A percentile compares a stretch with the other conserved stretches of the same genome.
Conservation (phyloP, 2,329 filamentous ascomycete genomes). For the Alternaria triticina region DNA sequence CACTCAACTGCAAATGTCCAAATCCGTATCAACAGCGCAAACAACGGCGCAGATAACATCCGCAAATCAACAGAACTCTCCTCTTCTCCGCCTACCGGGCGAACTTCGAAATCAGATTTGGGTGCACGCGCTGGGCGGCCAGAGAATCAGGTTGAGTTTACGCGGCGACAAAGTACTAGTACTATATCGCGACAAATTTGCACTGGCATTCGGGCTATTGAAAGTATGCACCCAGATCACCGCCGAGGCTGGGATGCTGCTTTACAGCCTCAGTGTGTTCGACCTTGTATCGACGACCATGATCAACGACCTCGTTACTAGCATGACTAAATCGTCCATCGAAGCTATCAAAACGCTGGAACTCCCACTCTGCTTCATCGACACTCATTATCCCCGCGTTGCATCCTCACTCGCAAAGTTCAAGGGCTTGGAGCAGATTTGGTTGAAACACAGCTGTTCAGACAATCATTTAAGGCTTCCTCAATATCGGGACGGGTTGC, state of each 20-base stretch:
- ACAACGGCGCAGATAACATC: background rate
- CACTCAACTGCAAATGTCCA: background rate
- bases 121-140: background rate
- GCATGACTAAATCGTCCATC: background rate
- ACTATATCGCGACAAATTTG: background rate
- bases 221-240: background rate
- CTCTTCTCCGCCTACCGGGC: background rate
- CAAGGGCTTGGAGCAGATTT: background rate
- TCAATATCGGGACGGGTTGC: background rate
- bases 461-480: background rate
- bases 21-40: background rate
- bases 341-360: background rate
- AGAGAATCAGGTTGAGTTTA: background rate
- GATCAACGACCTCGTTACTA: background rate
- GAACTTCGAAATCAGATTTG: background rate
- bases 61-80: background rate
- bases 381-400: background rate
- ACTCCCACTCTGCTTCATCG: background rate
- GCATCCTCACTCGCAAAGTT: background rate
- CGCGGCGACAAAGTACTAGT: background rate
- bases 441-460: background rate
- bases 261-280: background rate
- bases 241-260: background rate
- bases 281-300: background rate
- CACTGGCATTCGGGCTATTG: background rate